A percentile compares a stretch with the other conserved stretches of the same genome.
These are phyloP conservation scores for Emmonsiellopsis sp. DNA, from an alignment of 2,329 filamentous ascomycete genomes.

Conservation along the genomic window DNA sequence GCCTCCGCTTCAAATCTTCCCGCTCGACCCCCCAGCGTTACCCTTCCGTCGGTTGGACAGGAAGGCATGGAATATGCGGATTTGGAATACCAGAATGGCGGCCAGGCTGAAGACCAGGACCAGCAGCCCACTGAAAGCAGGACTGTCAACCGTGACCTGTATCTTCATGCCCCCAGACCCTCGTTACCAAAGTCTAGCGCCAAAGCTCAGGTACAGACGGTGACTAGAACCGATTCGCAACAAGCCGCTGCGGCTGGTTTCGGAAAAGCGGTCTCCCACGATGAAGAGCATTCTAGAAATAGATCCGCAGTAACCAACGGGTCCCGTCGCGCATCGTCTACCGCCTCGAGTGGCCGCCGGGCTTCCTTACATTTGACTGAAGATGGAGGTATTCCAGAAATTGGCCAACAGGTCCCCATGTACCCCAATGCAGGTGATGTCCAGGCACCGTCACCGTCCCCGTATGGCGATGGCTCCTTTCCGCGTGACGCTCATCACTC, in stretches of 20 bases:
- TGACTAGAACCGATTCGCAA: slow-evolving; percentile 86
- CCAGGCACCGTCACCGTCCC: slow-evolving; percentile 80
- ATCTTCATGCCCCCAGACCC: slow-evolving; percentile 81
- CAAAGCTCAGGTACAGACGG: slow-evolving; percentile 69
- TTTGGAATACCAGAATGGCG: slow-evolving; percentile 37
- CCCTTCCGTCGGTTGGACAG: slow-evolving; percentile 75
- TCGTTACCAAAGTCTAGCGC: slow-evolving; percentile 73
- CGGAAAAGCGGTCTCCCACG: slow-evolving; percentile 48
- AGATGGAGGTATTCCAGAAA: slow-evolving; percentile 83
- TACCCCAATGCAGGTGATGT: slow-evolving; percentile 87
- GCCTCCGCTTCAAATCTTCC: slow-evolving; percentile 9
- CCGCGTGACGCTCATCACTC: slow-evolving; percentile 35
- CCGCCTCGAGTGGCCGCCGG: slow-evolving; percentile 43
- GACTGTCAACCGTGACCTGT: slow-evolving; percentile 68
- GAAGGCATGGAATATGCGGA: slow-evolving; percentile 83
- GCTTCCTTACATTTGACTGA: slow-evolving; percentile 54
- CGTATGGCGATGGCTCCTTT: slow-evolving; percentile 34
- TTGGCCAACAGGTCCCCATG: slow-evolving; percentile 89
- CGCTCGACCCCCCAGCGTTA: slow-evolving; percentile 63
- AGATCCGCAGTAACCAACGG: slow-evolving; percentile 55
- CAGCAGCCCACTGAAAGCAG: slow-evolving; percentile 61
- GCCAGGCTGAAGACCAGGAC: slow-evolving; percentile 32
- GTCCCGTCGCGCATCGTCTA: slow-evolving; percentile 39
- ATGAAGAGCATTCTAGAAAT: slow-evolving; percentile 43
- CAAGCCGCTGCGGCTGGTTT: slow-evolving; percentile 77